Evolutionary conservation across 176 grass and related monocot genomes (phyloP).

Genomic region (Elymus sibiricus): DNA sequence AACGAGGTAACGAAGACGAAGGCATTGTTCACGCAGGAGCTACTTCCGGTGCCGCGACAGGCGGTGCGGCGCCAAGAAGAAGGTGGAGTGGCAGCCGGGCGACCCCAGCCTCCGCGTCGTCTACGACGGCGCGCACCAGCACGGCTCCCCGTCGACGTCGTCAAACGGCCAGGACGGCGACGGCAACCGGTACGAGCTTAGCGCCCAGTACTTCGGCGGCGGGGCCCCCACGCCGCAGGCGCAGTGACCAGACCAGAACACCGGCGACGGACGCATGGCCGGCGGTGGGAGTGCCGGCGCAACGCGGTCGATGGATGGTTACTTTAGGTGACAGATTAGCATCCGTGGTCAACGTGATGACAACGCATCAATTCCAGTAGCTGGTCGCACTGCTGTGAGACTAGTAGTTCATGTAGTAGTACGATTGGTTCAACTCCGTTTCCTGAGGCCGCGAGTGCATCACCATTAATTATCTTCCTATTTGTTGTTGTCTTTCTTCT

Average conservation of each 20-base stretch:
- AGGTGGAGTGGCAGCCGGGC: conserved; percentile 64
- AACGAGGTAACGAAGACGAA: neutral
- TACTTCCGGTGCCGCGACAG: conserved; percentile 79
- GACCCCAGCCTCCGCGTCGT: conserved; percentile 39
- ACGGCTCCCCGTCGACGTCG: conserved; percentile 28
- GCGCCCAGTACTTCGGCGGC: conserved; percentile 49
- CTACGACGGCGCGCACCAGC: conserved; percentile 54
- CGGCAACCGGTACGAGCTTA: conserved; percentile 58
- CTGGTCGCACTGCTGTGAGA: neutral
- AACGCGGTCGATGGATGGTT: neutral
- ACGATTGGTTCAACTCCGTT: neutral
- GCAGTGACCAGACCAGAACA: too few species aligned
- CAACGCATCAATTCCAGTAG: neutral
- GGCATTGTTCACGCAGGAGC: conserved; percentile 38
- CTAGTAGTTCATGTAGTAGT: too few species aligned
- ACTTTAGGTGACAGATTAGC: neutral
- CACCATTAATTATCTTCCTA: neutral
- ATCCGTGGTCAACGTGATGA: neutral
- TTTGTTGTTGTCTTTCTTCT: too few species aligned
- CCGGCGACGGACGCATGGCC: neutral
- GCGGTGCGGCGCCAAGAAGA: conserved; percentile 65
- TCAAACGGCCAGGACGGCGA: neutral
- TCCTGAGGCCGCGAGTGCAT: neutral
- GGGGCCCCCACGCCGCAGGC: too few species aligned
- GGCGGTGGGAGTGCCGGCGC: conserved; percentile 9